These are phyloP conservation scores for Ophiocordyceps polyrhachis-furcata DNA, from an alignment of 2,329 filamentous ascomycete genomes.

Conservation along the genomic window DNA sequence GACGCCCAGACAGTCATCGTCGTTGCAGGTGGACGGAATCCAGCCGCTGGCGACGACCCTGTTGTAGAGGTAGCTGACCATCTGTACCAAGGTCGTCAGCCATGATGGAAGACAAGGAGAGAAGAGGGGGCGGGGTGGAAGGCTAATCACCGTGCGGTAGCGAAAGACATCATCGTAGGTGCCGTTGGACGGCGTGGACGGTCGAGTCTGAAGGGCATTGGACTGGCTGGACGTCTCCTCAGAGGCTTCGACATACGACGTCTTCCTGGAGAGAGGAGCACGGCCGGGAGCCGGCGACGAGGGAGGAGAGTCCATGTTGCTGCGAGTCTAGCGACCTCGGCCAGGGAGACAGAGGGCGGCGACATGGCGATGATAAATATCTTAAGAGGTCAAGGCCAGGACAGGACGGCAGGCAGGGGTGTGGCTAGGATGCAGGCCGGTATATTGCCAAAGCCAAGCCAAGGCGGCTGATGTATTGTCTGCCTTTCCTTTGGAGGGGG, in stretches of 20 bases:
- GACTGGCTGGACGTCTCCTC: background rate
- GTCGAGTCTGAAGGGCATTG: background rate
- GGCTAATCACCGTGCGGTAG: slow-evolving; percentile 11
- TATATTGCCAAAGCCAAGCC: background rate
- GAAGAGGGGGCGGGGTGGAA: background rate
- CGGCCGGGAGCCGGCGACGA: background rate
- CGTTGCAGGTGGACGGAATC: slow-evolving; percentile 6
- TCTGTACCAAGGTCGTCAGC: slow-evolving; percentile 6
- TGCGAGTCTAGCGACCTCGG: background rate
- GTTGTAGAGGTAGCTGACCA: slow-evolving; percentile 13
- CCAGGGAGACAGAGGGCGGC: background rate
- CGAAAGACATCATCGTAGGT: slow-evolving; percentile 13
- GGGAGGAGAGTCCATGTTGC: slow-evolving; percentile 1
- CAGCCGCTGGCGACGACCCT: slow-evolving; percentile 11
- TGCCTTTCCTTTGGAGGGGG: too few relatives aligned
- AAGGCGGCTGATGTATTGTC: too few relatives aligned
- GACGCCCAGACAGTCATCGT: slow-evolving; percentile 14
- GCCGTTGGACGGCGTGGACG: background rate
- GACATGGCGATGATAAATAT: background rate
- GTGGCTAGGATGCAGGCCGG: background rate
- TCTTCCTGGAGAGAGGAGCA: slow-evolving; percentile 1
- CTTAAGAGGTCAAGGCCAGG: background rate
- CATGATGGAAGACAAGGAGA: background rate
- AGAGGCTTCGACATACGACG: slow-evolving; percentile 2
- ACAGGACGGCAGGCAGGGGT: background rate